A percentile compares a stretch with the other conserved stretches of the same genome.
These are phyloP conservation scores for Aspergillus carbonarius DNA, from an alignment of 2,329 filamentous ascomycete genomes.

Conservation along the genomic window DNA sequence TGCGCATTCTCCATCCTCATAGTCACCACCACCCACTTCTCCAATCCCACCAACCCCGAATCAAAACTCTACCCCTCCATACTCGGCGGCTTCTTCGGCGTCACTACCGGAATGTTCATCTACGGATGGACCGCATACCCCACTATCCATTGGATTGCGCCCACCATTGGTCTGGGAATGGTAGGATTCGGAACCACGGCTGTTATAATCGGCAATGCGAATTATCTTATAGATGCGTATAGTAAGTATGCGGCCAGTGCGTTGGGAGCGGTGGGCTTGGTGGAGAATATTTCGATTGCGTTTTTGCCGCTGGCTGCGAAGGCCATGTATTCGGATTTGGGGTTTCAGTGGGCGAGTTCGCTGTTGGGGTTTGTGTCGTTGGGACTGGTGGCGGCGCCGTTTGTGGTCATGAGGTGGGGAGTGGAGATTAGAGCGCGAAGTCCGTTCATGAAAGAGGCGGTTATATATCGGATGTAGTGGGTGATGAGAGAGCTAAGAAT, in stretches of 20 bases:
- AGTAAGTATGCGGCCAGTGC: constrained; percentile 49
- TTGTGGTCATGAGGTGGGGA: constrained; percentile 40
- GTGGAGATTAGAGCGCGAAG: constrained; percentile 29
- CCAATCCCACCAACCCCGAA: constrained; percentile 42
- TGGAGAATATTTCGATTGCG: constrained; percentile 45
- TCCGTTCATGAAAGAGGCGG: constrained; percentile 21
- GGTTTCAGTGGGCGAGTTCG: constrained; percentile 42
- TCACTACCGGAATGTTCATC: constrained; percentile 34
- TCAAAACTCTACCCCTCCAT: constrained; percentile 44
- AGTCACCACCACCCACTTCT: constrained; percentile 24
- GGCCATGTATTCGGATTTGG: constrained; percentile 36
- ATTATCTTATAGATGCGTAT: constrained; percentile 51
- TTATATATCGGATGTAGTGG: background rate
- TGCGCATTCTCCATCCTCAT: constrained; percentile 36
- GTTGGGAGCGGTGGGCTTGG: constrained; percentile 46
- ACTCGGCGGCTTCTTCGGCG: constrained; percentile 31
- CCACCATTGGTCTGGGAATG: constrained; percentile 33
- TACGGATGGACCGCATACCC: constrained; percentile 36
- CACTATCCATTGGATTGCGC: constrained; percentile 33
- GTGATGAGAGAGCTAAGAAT: no score
- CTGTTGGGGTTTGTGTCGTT: constrained; percentile 41
- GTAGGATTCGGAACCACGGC: constrained; percentile 43
- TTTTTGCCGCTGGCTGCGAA: constrained; percentile 45
- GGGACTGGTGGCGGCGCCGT: constrained; percentile 33
- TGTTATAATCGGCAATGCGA: constrained; percentile 48